Evolutionary conservation across 2,329 filamentous ascomycete genomes (phyloP), one percentile per base, ranked within the genome.

Genomic region (Huntiella moniliformis): DNA sequence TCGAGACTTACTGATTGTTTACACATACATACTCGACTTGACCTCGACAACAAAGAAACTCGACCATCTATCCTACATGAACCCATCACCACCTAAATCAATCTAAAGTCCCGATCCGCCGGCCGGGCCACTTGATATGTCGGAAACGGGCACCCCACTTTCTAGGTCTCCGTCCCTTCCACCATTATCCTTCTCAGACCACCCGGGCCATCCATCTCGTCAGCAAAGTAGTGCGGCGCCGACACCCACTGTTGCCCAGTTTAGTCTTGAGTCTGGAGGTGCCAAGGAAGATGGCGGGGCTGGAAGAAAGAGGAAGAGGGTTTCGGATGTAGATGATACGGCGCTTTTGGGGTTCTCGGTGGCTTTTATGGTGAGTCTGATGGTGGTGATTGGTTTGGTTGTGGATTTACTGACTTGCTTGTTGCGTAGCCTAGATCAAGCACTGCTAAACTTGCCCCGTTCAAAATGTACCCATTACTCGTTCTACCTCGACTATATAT

Each of bases 401-500:
- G 12, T 39, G 17, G 16, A n/a, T 13, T 44, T 12, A 22, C 48
- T 50, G 38, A 47, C 41, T 44, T 16, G 13, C n/a, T 22, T 5
- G 35, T 10, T 22, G 7, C 7, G 2, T 46, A 79, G 74, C 67
- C 73, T 36, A 65, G 77, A 54, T 74, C 73, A 7, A 64, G 66
- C 10, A 69, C 67, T 40, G 60, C 71, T 39, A 63, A 67, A 32
- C 54, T 66, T 17, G 71, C 69, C 53, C 70, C 74, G 42, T 67
- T 69, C 49, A 67, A 65, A 17, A 61, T 79, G 43, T 68, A 73
- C 42, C 74, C 74, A 3, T 57, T 79, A 43, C 73, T 79, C 66
- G 61, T 82, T 18, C 60, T 82, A 3, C 68, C 73, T 22, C 71
- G 79, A 53, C 66, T 76, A 52, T 62, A 69, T 50, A 63, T 82